Evolutionary conservation across 768 basidiomycete genomes (phyloP).

Genomic region (Naganishia vishniacii): DNA sequence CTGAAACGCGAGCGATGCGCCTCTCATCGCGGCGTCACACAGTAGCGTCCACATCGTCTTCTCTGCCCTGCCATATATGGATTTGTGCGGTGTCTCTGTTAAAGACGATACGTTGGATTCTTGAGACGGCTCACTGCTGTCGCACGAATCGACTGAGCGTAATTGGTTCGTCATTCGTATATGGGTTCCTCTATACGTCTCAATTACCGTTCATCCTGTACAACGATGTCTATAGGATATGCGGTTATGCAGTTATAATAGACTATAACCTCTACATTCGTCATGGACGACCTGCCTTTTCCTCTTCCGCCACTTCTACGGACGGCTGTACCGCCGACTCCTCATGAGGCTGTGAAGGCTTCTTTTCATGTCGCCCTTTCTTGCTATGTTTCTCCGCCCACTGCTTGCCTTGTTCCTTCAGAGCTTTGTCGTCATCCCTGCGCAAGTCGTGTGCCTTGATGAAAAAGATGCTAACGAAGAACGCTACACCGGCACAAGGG

Average conservation of each 20-base stretch:
- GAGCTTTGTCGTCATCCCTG: constrained; percentile 56
- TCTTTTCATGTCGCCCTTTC: constrained; percentile 24
- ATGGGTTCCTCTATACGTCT: too few relatives aligned
- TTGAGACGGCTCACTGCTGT: too few relatives aligned
- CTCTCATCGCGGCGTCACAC: too few relatives aligned
- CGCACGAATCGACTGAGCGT: too few relatives aligned
- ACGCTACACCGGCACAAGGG: constrained; percentile 56
- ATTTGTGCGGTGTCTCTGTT: too few relatives aligned
- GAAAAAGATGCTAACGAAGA: constrained; percentile 58
- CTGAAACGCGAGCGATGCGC: too few relatives aligned
- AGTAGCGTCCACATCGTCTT: too few relatives aligned
- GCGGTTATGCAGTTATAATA: background rate
- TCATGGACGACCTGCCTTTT: background rate
- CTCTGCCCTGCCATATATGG: too few relatives aligned
- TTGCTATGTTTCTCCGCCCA: constrained; percentile 41
- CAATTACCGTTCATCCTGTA: background rate
- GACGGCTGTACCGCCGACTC: background rate
- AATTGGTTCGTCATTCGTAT: too few relatives aligned
- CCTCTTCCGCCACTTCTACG: background rate
- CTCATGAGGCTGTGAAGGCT: background rate
- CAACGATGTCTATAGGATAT: background rate
- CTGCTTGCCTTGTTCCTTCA: constrained; percentile 49
- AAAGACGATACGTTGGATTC: too few relatives aligned
- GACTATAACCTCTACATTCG: background rate
- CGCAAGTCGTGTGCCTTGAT: constrained; percentile 51